Evolutionary conservation across 768 basidiomycete genomes (phyloP), one percentile per base, ranked within the genome.

Genomic region (Rhodotorula diobovata): DNA sequence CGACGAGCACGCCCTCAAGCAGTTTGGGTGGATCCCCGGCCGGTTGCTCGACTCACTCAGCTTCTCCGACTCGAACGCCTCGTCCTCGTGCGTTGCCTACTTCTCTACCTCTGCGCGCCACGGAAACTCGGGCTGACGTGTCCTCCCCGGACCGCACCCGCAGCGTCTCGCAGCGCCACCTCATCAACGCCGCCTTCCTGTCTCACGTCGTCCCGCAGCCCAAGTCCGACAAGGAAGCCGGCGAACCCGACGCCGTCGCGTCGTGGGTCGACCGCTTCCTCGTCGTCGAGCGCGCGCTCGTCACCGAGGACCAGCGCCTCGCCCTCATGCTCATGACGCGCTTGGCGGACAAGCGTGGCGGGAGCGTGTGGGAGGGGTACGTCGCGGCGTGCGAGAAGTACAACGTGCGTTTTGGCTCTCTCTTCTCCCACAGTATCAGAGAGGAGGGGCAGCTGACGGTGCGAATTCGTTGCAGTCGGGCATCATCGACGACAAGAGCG

Each of bases 11-110:
- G 92, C 92, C 4, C 84, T 88, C 41, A 77, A 82, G 25, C 90
- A 94, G 57, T 97, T 98, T 77, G 87, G 86, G 0, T 99, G 96
- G 96, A 97, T 99, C 71, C 93, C 96, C 0, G 84, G 88, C 37
- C 82, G 84, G 51, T 82, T 98, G 41, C 82, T 94, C 16, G 83
- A 84, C 53, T 84, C 85, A 70, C 63, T 67, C 21, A 37, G 4
- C 2, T 64, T 55, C 34, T 9, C 9, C 18, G 60, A 56, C 23
- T 15, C 41, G 0, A 16, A 34, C 20, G 58, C 3, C 10, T 37
- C 25, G n/a, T 32, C 39, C 30, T n/a, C 28, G 54, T 43, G 50
- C 23, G 30, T 20, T 0, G 16, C 54, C 30, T 56, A 25, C 32
- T 39, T 9, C 6, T 14, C 14, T 39, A 41, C 48, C 21, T 23